Conservation (phyloP, 1,139 yeast genomes). For the Pneumocystis oryctolagi region DNA sequence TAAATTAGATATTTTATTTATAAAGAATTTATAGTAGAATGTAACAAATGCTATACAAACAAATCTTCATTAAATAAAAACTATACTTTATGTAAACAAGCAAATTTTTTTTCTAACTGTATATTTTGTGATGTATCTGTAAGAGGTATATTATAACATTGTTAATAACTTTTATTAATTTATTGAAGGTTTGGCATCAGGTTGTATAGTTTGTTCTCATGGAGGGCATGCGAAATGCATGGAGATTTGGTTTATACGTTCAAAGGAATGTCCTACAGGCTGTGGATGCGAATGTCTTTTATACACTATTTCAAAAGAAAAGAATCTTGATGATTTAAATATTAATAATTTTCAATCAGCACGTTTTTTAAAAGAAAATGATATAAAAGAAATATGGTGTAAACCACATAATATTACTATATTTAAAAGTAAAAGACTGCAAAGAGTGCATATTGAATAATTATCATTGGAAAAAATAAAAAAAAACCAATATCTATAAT, state of each 20-base stretch:
- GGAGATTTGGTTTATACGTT: constrained; percentile 1
- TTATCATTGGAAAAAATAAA: background rate
- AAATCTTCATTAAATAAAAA: background rate
- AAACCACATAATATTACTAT: background rate
- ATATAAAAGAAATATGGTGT: background rate
- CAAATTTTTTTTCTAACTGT: background rate
- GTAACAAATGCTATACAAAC: background rate
- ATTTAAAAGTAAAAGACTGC: background rate
- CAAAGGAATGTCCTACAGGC: background rate
- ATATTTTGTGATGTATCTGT: constrained; percentile 2
- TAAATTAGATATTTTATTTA: background rate
- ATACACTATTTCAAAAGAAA: background rate
- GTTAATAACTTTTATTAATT: background rate
- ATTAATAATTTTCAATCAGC: background rate
- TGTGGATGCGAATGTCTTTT: background rate
- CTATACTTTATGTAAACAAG: constrained; percentile 2
- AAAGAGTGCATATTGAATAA: background rate
- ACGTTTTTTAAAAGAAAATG: background rate
- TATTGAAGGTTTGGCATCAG: constrained; percentile 1
- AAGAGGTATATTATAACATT: background rate
- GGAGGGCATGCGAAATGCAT: constrained; percentile 5
- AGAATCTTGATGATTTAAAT: background rate
- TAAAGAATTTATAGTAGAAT: background rate
- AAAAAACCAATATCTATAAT: too few relatives aligned
- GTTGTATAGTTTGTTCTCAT: constrained; percentile 2